phyloP scores from a whole-genome alignment of 257 asterid genomes.

The Capsicum chinense region DNA sequence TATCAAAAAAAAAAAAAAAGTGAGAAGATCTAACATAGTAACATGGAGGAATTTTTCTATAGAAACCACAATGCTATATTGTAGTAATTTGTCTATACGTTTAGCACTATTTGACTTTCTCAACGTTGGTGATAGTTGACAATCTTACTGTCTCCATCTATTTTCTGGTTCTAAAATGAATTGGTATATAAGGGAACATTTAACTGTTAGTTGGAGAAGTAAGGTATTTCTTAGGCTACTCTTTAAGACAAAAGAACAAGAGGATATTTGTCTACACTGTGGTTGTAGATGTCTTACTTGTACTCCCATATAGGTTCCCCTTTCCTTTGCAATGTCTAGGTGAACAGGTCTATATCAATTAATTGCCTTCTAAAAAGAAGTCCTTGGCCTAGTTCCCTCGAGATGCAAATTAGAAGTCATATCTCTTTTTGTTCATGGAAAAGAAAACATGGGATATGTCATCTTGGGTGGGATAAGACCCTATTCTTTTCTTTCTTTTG shows the following conservation, averaged over 20 bases:
- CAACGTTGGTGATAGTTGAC: neutral
- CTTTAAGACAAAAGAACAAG: neutral
- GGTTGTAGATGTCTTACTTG: constrained; percentile 9
- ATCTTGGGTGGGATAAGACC: neutral
- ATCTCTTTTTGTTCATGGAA: neutral
- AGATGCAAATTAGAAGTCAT: neutral
- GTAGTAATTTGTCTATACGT: neutral
- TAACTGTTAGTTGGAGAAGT: neutral
- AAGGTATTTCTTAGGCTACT: neutral
- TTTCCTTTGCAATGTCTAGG: neutral
- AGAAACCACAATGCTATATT: neutral
- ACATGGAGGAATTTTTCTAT: neutral
- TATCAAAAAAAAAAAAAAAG: too few relatives aligned
- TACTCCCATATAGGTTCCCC: neutral
- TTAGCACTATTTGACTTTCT: neutral
- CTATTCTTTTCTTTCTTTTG: neutral
- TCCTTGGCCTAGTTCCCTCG: neutral
- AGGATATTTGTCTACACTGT: neutral
- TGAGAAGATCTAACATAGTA: neutral
- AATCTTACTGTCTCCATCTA: neutral
- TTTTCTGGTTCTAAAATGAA: constrained; percentile 5
- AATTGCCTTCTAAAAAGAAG: constrained; percentile 1
- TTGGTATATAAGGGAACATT: neutral
- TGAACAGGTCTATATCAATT: neutral
- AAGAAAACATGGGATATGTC: neutral